Base-by-base conservation (phyloP, 371 early-diverging fungal genomes). In the Batrachochytrium dendrobatidis region DNA sequence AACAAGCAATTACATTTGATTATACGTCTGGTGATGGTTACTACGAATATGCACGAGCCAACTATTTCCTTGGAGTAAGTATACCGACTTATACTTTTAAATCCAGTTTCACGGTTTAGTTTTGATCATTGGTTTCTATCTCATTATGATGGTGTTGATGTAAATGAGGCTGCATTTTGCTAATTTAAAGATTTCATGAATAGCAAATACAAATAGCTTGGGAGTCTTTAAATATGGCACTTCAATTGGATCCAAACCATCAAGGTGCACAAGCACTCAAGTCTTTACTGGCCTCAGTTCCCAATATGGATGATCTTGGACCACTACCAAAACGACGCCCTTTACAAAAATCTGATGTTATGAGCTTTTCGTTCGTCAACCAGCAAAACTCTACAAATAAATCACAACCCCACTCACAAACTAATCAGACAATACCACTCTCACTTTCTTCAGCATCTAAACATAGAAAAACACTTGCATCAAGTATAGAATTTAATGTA, bases 31-130 rank as follows among this genome's bases (percentile, higher is more conserved):
- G 66, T 3, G 34, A 50, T 22, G 60, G 53, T 35, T 55, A 43
- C 18, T 68, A 59, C 58, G 55, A 64, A 28, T 53, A 68, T 12
- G 71, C 61, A 24, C 29, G 61, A n/a, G 32, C 49, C 8, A 59
- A 61, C 48, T 25, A 51, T 24, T 46, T 65, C 2, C 44, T 30
- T 10, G 55, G 55, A 49, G 61, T 54, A 55, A 46, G 48, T 17
- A 12, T 39, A n/a, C n/a, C n/a, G n/a, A n/a, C n/a, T n/a, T n/a
- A n/a, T n/a, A n/a, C n/a, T n/a, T n/a, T n/a, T n/a, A n/a, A n/a
- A n/a, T n/a, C n/a, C n/a, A n/a, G n/a, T n/a, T n/a, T n/a, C n/a
- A n/a, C n/a, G n/a, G n/a, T n/a, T n/a, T n/a, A n/a, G n/a, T n/a
- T n/a, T n/a, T n/a, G n/a, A n/a, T n/a, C n/a, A n/a, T n/a, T n/a